Base-by-base conservation (phyloP, 768 basidiomycete species). In the Agrocybe praecox region DNA sequence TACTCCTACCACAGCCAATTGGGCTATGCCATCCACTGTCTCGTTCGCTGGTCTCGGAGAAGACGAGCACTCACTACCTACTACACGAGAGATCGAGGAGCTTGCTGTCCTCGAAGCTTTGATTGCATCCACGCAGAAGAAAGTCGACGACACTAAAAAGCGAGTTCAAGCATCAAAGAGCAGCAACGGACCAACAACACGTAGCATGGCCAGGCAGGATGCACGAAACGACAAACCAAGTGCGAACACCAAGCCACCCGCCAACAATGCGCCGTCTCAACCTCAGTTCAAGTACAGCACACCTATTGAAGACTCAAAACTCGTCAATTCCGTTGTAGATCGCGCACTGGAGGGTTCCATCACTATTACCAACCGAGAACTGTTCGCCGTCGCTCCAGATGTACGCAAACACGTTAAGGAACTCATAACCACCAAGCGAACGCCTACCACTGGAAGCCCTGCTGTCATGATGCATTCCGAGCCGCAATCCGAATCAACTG, bases 321-420 rank as follows among this genome's bases (percentile, higher is more conserved):
- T 60, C 1, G 24, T 57, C 18, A 46, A 46, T 4, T 36, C 26
- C 6, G 51, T 65, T 1, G 47, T 59, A 2, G 42, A 63, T 15
- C 34, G 46, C 0, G 47, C 53, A 1, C 45, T 68, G 3, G 59
- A 64, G 12, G 47, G 23, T 2, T 22, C 61, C 3, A 55, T 68
- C 9, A 56, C 56, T 0, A 29, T 68, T 2, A 58, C 65, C 2
- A 52, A 45, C 8, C 45, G 53, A 2, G 63, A 68, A 46, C 52
- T 68, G 2, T 43, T 62, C 0, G 57, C 60, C 0, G 46, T 54
- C 11, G 50, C 67, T 0, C 64, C 65, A 0, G 64, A 63, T 1
- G 45, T 69, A 9, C 48, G 65, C 0, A 58, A 56, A 18, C 43
- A 51, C 14, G 22, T 65, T 0, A 60, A 52, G n/a, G 64, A 67